A percentile compares a stretch with the other conserved stretches of the same genome.
These are phyloP conservation scores for Bombardia bombarda DNA, from an alignment of 495 filamentous ascomycete species.

Conservation along the genomic window DNA sequence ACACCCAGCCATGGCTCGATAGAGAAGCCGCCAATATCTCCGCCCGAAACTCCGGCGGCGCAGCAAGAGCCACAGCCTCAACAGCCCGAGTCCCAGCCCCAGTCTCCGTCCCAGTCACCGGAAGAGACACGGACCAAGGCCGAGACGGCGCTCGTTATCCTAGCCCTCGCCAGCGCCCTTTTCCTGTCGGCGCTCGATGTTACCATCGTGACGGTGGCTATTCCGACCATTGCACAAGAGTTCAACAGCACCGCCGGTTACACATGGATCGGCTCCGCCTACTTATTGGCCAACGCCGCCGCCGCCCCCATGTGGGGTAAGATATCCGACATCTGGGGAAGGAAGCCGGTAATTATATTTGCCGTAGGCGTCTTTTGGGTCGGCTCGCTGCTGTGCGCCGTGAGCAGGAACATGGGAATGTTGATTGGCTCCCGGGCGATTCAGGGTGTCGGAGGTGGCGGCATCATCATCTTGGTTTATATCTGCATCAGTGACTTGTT, in stretches of 20 bases:
- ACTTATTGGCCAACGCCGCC: conserved; percentile 60
- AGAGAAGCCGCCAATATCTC: no score
- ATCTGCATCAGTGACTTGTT: conserved; percentile 79
- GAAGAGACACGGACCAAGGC: conserved; percentile 26
- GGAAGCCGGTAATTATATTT: conserved; percentile 68
- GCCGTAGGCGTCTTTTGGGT: conserved; percentile 70
- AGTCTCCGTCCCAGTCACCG: conserved; percentile 6
- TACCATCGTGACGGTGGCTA: conserved; percentile 29
- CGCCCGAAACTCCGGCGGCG: no score
- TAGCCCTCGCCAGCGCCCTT: conserved; percentile 38
- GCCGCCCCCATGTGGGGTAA: conserved; percentile 75
- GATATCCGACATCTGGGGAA: conserved; percentile 76
- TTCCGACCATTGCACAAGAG: conserved; percentile 53
- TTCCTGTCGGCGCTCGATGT: conserved; percentile 47
- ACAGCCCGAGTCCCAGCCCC: neutral
- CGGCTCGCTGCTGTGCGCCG: conserved; percentile 63
- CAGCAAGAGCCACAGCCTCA: no score
- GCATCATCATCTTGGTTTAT: conserved; percentile 71
- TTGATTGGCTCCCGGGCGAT: conserved; percentile 68
- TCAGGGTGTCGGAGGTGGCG: conserved; percentile 80
- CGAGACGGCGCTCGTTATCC: conserved; percentile 30
- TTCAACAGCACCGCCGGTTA: conserved; percentile 60
- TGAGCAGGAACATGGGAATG: conserved; percentile 62
- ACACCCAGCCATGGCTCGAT: no score
- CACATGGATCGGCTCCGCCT: conserved; percentile 70